Evolutionary conservation across 2,329 filamentous ascomycete genomes (phyloP), one percentile per base, ranked within the genome.

Genomic region (Pyrenophora graminea): DNA sequence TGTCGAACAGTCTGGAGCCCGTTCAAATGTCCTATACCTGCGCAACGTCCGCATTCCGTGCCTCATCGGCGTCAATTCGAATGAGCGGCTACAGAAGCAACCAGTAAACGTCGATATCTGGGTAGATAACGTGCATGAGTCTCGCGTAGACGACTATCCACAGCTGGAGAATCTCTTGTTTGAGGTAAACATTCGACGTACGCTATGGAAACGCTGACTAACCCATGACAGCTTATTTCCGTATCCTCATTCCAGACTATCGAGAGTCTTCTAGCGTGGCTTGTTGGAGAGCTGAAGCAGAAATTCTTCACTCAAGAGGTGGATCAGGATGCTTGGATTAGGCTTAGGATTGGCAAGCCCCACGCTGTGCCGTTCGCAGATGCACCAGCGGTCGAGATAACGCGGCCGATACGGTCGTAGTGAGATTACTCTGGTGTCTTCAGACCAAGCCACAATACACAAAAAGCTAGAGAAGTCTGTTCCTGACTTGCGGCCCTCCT

Each of bases 311-410:
- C 44, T 9, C 47, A 51, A 48, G 54, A 60, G 6, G 49, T 53
- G 9, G 64, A 71, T 32, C 58, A 70, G 10, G 75, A 76, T 12
- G 80, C 81, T 73, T 78, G 78, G 50, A 75, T 91, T 43, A 81
- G 78, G 53, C 79, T 91, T 32, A 76, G 77, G 19, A 74, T 91
- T 44, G 85, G 86, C 71, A 91, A 91, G 74, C 89, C 89, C 2
- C 84, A 86, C 10, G 89, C 89, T 0, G 85, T 91, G 17, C 82
- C 85, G 0, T 83, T 88, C 62, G 89, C 89, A 2, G 88, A 90
- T 58, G 86, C 85, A 9, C 87, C 88, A 0, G 79, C 81, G 4
- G 84, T 91, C 5, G 86, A 90, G 68, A 78, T 87, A 31, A 53
- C 66, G 19, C 66, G 69, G 2, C 56, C 59, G 18, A 58, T 67